phyloP scores from a whole-genome alignment of 257 asterid genomes.

The Cruciata laevipes region DNA sequence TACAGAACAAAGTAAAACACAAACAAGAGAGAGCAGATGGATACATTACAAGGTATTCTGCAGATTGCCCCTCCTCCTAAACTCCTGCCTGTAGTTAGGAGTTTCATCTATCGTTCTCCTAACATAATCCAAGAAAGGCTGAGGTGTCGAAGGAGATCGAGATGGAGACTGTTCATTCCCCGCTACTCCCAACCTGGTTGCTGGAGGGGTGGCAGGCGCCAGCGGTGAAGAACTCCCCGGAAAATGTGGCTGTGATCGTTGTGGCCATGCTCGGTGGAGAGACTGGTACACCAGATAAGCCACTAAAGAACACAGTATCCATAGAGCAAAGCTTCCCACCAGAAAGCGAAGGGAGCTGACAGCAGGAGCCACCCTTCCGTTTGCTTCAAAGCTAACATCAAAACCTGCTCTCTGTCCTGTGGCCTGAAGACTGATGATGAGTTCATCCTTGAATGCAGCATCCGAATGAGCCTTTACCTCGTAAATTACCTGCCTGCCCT shows the following conservation, averaged over 20 bases:
- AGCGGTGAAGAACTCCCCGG: constrained; percentile 20
- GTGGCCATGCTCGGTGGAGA: constrained; percentile 32
- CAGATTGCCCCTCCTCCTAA: constrained; percentile 67
- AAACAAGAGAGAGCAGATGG: background rate
- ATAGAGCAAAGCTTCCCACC: constrained; percentile 1
- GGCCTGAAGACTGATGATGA: constrained; percentile 61
- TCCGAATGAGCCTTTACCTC: constrained; percentile 44
- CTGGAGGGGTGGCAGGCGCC: constrained; percentile 58
- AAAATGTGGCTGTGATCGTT: constrained; percentile 5
- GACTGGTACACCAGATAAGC: constrained; percentile 24
- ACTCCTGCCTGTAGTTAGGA: constrained; percentile 72
- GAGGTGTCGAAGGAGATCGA: constrained; percentile 74
- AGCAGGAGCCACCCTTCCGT: constrained; percentile 15
- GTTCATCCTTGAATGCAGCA: constrained; percentile 40
- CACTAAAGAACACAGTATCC: constrained; percentile 25
- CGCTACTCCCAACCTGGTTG: constrained; percentile 30
- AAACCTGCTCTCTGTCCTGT: constrained; percentile 69
- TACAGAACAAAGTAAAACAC: background rate
- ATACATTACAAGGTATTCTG: constrained; percentile 41
- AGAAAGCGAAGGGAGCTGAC: background rate
- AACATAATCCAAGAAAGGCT: constrained; percentile 79
- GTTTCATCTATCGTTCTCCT: constrained; percentile 86
- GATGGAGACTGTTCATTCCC: constrained; percentile 33
- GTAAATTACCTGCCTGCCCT: constrained; percentile 31
- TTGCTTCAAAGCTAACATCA: constrained; percentile 43